Evolutionary conservation across 2,329 filamentous ascomycete species (phyloP).

Genomic region (Epichloe coenophiala): DNA sequence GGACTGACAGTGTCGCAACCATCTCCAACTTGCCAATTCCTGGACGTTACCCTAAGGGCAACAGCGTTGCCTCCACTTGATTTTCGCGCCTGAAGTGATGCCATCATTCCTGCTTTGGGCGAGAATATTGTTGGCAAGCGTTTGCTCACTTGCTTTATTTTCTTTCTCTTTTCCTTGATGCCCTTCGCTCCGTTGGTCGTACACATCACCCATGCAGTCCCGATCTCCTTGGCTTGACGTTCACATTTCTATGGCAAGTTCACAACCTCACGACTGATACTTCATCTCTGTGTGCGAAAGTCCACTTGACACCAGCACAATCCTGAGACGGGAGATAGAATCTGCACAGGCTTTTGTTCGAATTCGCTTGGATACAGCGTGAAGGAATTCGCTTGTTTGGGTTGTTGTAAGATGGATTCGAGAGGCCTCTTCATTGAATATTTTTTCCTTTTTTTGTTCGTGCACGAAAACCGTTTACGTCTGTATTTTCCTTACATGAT

Average conservation of each 20-base stretch:
- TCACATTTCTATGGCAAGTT: not conserved
- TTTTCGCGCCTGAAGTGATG: not conserved
- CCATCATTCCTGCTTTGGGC: not conserved
- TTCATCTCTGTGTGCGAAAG: too few species aligned
- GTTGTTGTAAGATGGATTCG: not conserved
- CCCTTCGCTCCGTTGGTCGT: not conserved
- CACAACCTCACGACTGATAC: too few species aligned
- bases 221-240: not conserved
- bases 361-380: not conserved
- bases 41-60: constrained; percentile 44
- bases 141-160: not conserved
- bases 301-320: not conserved
- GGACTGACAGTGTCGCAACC: constrained; percentile 34
- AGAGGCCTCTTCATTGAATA: not conserved
- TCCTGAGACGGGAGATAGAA: not conserved
- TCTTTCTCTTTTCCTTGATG: not conserved
- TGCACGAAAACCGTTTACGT: not conserved
- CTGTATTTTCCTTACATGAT: not conserved
- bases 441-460: not conserved
- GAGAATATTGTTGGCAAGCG: not conserved
- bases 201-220: not conserved
- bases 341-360: not conserved
- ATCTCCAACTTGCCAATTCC: constrained; percentile 57
- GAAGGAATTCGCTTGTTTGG: not conserved
- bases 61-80: constrained; percentile 25